A percentile compares a stretch with the other conserved stretches of the same genome.
Evolutionary conservation across 352 stramenopile species (phyloP).

Genomic region (Globisporangium paddicum): DNA sequence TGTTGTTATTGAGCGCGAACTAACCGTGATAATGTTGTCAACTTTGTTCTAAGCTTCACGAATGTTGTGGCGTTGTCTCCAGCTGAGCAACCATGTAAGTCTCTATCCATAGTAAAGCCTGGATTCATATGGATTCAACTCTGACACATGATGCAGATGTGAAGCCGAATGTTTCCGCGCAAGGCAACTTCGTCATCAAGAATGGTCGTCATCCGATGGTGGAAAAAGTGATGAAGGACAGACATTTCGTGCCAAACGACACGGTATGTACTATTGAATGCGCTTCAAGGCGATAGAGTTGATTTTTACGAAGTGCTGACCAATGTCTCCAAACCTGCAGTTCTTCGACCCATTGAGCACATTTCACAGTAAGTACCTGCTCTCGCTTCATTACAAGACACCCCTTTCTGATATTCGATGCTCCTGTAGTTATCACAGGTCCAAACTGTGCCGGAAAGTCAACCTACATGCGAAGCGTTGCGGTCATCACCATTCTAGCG

Average conservation of each 20-base stretch:
- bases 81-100: slow-evolving; percentile 65
- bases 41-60: slow-evolving; percentile 55
- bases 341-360: slow-evolving; percentile 71
- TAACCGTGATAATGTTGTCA: neutral
- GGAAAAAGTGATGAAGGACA: slow-evolving; percentile 59
- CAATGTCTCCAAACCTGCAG: slow-evolving; percentile 17
- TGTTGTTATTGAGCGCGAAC: neutral
- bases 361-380: slow-evolving; percentile 50
- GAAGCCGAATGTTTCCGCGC: slow-evolving; percentile 53
- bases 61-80: slow-evolving; percentile 81
- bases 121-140: neutral
- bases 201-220: slow-evolving; percentile 77
- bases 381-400: neutral
- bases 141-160: slow-evolving; percentile 36
- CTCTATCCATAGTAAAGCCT: neutral
- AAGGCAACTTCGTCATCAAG: slow-evolving; percentile 80
- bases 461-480: slow-evolving; percentile 81
- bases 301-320: neutral
- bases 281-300: neutral
- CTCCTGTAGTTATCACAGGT: slow-evolving; percentile 74
- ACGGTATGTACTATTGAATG: slow-evolving; percentile 29
- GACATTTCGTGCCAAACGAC: slow-evolving; percentile 83
- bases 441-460: slow-evolving; percentile 91
- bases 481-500: slow-evolving; percentile 87
- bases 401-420: slow-evolving; percentile 12